Evolutionary conservation across 1,284 basidiomycete species (phyloP).

Genomic region (Vanrija pseudolonga): DNA sequence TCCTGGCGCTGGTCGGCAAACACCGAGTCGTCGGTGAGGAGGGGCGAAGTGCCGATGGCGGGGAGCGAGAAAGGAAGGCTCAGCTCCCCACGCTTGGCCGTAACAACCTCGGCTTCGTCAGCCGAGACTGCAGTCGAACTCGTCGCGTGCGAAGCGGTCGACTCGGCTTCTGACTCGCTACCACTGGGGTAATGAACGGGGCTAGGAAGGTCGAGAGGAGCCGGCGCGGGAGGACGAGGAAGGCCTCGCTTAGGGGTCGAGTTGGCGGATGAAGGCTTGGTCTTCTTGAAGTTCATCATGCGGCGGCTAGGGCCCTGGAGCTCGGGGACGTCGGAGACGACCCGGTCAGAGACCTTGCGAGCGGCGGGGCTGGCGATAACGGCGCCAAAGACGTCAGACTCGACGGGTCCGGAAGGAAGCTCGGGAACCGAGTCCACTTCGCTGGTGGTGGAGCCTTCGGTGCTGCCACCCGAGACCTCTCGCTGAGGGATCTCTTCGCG

Average conservation of each 20-base stretch:
- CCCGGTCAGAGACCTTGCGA: constrained; percentile 10
- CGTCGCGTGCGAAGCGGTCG: neutral
- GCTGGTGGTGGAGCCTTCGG: neutral
- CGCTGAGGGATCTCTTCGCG: neutral
- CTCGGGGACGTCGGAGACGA: constrained; percentile 20
- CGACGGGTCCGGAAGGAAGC: neutral
- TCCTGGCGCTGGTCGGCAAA: constrained; percentile 2
- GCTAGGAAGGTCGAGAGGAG: constrained; percentile 33
- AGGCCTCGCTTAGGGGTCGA: constrained; percentile 4
- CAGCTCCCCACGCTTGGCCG: constrained; percentile 25
- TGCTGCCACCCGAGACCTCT: neutral
- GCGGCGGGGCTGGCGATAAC: constrained; percentile 11
- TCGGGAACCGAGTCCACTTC: neutral
- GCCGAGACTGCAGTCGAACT: neutral
- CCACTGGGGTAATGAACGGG: constrained; percentile 19
- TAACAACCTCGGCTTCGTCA: neutral
- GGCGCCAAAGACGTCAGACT: constrained; percentile 13
- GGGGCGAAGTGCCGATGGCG: constrained; percentile 35
- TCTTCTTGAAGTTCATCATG: constrained; percentile 16
- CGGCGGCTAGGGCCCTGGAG: constrained; percentile 42
- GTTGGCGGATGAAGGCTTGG: neutral
- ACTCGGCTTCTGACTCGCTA: constrained; percentile 9
- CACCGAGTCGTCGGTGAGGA: constrained; percentile 19
- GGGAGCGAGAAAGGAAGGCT: constrained; percentile 38
- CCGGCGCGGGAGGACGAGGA: constrained; percentile 25